Evolutionary conservation across 139 green algal species (phyloP), one percentile per base, ranked within the genome.

Genomic region (Asterochloris erici): DNA sequence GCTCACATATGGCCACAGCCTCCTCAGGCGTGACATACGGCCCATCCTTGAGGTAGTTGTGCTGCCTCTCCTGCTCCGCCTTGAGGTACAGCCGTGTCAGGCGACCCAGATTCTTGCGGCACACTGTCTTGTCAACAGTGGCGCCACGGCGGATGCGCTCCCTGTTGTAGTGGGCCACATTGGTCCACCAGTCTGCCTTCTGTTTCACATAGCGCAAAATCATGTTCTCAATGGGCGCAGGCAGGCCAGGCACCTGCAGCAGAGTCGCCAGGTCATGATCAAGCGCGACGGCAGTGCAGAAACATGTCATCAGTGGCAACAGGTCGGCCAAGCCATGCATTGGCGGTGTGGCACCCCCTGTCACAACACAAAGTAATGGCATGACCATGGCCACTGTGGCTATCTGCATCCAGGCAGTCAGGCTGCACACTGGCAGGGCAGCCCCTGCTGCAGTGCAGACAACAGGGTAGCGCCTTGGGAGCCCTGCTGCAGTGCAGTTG

Each of bases 171-270:
- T 99, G 97, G 66, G 97, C 97, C 79, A 99, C 97, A 83, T 99
- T 98, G 74, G 97, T 99, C 97, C 97, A 99, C 97, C 97, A 99
- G 91, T 99, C 97, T 4, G 96, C 96, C 93, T 99, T 99, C 84
- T 95, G 95, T 93, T 99, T 99, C 27, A 99, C 97, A 85, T 99
- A 99, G 68, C 97, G 91, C 87, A 99, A 85, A 86, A 99, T 99
- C 97, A 99, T 99, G 93, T 98, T 98, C 89, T 99, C 97, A 68
- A 99, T 94, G 14, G 97, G 95, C 26, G 95, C 96, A 19, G 97
- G 97, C 93, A 99, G 90, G 21, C 97, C 97, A 12, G 97, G 97
- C 79, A 97, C 86, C 85, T 89, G 68, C 16, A 74, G 12, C 13
- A 6, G 38, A 6, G 38, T 27, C 9, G 66, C 19, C 66, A 73